Percentiles rank a stretch among this genome's conserved stretches.
phyloP scores from a whole-genome alignment of 192 early-diverging fungal genomes.

The Funneliformis geosporum region DNA sequence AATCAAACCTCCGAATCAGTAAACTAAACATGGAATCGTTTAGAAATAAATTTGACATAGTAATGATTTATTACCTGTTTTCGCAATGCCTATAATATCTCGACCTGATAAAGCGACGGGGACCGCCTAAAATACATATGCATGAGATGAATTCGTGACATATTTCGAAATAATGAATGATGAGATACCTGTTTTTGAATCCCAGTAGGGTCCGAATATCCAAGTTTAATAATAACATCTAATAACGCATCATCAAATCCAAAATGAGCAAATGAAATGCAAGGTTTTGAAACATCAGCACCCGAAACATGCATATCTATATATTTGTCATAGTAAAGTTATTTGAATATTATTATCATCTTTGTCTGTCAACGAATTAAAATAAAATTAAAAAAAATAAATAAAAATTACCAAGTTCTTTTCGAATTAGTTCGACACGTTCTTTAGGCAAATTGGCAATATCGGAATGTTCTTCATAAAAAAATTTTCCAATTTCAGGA shows the following conservation, averaged over 20 bases:
- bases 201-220: constrained; percentile 71
- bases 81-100: constrained; percentile 83
- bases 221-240: constrained; percentile 59
- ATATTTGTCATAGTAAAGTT: no score
- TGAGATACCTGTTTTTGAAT: constrained; percentile 65
- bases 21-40: background rate
- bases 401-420: constrained; percentile 45
- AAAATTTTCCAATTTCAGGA: constrained; percentile 70
- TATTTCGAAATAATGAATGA: background rate
- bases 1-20: background rate
- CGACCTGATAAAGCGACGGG: constrained; percentile 76
- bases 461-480: constrained; percentile 79
- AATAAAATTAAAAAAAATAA: background rate
- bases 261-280: constrained; percentile 85
- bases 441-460: constrained; percentile 63
- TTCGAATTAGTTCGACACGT: constrained; percentile 55
- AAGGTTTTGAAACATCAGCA: constrained; percentile 62
- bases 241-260: constrained; percentile 74
- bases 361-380: no score
- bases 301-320: constrained; percentile 71
- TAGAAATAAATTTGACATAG: background rate
- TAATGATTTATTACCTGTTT: constrained; percentile 54
- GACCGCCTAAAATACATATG: constrained; percentile 49
- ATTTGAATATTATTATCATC: no score
- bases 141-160: background rate